phyloP scores from a whole-genome alignment of 495 filamentous ascomycete genomes.

The Acidomyces sp. region DNA sequence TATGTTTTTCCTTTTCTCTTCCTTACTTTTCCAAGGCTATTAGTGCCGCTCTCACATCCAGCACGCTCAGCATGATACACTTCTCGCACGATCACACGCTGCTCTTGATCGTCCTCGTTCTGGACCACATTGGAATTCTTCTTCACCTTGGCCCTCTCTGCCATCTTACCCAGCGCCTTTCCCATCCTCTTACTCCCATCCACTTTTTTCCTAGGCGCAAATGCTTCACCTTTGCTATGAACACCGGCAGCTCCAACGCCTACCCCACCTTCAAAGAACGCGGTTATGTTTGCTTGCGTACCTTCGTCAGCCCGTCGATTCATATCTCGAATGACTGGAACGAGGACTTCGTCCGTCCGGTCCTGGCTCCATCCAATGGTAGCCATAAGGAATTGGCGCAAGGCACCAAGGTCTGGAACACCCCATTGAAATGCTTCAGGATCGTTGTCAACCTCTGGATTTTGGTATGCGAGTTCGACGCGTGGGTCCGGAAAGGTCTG shows the following conservation, averaged over 20 bases:
- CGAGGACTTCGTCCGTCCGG: constrained; percentile 82
- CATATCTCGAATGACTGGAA: constrained; percentile 91
- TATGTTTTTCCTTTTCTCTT: too few species aligned
- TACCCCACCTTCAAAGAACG: constrained; percentile 56
- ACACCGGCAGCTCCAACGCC: constrained; percentile 34
- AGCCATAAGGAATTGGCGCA: constrained; percentile 78
- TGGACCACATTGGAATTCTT: too few species aligned
- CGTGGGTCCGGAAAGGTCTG: constrained; percentile 59
- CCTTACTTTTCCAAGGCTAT: too few species aligned
- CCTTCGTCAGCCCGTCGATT: constrained; percentile 74
- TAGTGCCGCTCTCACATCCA: too few species aligned
- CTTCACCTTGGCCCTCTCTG: constrained; percentile 37
- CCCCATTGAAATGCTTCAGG: constrained; percentile 84
- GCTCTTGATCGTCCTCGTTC: too few species aligned
- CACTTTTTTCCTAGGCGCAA: constrained; percentile 57
- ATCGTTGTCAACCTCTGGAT: constrained; percentile 70
- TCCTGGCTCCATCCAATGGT: constrained; percentile 88
- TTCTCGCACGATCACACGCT: too few species aligned
- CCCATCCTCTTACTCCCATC: constrained; percentile 65
- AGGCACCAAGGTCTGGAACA: constrained; percentile 75
- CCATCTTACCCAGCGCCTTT: constrained; percentile 59
- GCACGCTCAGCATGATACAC: too few species aligned
- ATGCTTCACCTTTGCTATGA: constrained; percentile 40
- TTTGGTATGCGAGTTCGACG: constrained; percentile 68
- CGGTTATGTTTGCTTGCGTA: constrained; percentile 92